These are phyloP conservation scores for Ilex asprella DNA, from an alignment of 257 asterid species.

Conservation along the genomic window DNA sequence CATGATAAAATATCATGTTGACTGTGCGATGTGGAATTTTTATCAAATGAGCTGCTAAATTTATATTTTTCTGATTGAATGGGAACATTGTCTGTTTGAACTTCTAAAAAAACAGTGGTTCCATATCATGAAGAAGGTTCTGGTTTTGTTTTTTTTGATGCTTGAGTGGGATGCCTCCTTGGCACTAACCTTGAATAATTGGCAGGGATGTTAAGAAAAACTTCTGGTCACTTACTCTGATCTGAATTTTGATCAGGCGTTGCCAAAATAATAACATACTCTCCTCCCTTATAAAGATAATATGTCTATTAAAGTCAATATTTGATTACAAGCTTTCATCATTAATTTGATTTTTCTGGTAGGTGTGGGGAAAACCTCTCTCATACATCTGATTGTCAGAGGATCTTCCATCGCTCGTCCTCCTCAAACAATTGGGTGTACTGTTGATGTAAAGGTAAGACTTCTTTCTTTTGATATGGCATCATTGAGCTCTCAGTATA, in stretches of 20 bases:
- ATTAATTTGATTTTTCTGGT: slow-evolving; percentile 4
- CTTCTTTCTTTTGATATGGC: slow-evolving; percentile 7
- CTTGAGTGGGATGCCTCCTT: too few relatives aligned
- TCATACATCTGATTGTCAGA: slow-evolving; percentile 78
- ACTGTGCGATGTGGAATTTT: too few relatives aligned
- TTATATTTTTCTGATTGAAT: too few relatives aligned
- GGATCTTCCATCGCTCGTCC: slow-evolving; percentile 76
- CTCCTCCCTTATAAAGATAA: neutral
- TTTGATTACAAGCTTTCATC: neutral
- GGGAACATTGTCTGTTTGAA: too few relatives aligned
- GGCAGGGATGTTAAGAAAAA: neutral
- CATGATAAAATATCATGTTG: too few relatives aligned
- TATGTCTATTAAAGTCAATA: too few relatives aligned
- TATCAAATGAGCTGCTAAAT: too few relatives aligned
- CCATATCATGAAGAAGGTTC: too few relatives aligned
- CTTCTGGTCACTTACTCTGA: neutral
- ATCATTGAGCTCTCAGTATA: slow-evolving; percentile 10
- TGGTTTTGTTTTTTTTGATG: too few relatives aligned
- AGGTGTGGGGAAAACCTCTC: slow-evolving; percentile 97
- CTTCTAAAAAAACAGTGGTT: too few relatives aligned
- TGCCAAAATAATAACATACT: neutral
- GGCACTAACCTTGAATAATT: too few relatives aligned
- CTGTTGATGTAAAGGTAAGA: slow-evolving; percentile 71
- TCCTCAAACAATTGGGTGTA: slow-evolving; percentile 87
- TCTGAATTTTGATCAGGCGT: neutral